A percentile compares a stretch with the other conserved stretches of the same genome.
These are phyloP conservation scores for Xylaria polymorpha DNA, from an alignment of 2,329 filamentous ascomycete genomes.

Conservation along the genomic window DNA sequence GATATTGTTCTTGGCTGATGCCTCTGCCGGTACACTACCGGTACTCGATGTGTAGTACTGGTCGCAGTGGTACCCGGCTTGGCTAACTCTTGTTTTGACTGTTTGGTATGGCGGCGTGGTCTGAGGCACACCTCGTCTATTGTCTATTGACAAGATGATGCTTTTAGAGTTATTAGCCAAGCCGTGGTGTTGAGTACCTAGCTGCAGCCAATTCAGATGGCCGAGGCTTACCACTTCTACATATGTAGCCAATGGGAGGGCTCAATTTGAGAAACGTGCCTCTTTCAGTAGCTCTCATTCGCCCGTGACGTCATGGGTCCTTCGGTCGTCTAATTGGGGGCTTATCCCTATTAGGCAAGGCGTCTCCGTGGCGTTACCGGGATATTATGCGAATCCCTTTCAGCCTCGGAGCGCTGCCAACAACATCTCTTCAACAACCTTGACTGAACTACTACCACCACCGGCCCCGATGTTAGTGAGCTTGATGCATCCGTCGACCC, in stretches of 20 bases:
- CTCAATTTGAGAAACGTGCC: conserved; percentile 42
- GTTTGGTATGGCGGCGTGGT: not conserved
- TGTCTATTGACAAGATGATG: not conserved
- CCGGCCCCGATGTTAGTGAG: conserved; percentile 5
- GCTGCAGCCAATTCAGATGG: not conserved
- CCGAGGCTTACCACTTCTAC: not conserved
- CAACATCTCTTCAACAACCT: conserved; percentile 17
- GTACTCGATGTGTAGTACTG: conserved; percentile 18
- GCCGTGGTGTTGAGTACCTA: conserved; percentile 13
- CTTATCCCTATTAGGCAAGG: conserved; percentile 18
- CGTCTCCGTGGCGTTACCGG: conserved; percentile 10
- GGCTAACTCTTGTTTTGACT: conserved; percentile 33
- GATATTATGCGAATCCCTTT: conserved; percentile 17
- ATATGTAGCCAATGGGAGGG: conserved; percentile 31
- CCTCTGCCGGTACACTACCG: not conserved
- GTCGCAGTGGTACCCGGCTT: conserved; percentile 28
- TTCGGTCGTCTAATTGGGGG: conserved; percentile 11
- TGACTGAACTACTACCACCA: not conserved
- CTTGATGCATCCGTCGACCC: conserved; percentile 17
- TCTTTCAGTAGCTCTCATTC: conserved; percentile 43
- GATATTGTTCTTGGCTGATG: conserved; percentile 21
- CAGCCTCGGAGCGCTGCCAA: conserved; percentile 32
- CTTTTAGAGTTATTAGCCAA: not conserved
- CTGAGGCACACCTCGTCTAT: not conserved
- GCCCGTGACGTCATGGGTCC: conserved; percentile 31